Conservation (phyloP, 345 rosid species). For the Arabis alpina region DNA sequence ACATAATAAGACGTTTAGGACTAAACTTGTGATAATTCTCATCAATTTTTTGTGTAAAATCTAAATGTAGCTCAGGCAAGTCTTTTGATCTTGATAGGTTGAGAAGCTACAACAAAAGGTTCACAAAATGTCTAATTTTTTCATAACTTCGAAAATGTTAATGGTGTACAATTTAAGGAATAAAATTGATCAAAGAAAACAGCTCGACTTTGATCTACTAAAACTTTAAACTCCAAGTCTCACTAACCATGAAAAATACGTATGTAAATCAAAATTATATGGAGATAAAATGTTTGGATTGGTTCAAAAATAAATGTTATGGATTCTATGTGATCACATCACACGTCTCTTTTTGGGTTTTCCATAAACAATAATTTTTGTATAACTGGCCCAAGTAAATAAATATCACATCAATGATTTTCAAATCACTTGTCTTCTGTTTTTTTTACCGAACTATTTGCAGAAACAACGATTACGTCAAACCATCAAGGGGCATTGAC, state of each 20-base stretch:
- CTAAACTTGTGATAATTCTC: constrained; percentile 22
- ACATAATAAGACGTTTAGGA: constrained; percentile 36
- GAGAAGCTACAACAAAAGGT: too few species aligned
- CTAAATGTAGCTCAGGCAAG: constrained; percentile 26
- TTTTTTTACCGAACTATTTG: background rate
- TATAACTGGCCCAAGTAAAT: constrained; percentile 10
- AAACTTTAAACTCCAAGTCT: too few species aligned
- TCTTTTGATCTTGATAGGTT: background rate
- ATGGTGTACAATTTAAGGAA: too few species aligned
- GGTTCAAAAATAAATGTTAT: too few species aligned
- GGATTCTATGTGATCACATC: background rate
- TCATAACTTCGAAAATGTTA: too few species aligned
- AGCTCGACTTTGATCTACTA: too few species aligned
- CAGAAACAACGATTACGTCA: constrained; percentile 1
- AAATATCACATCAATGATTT: background rate
- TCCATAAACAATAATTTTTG: constrained; percentile 13
- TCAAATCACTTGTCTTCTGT: background rate
- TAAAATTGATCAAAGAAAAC: too few species aligned
- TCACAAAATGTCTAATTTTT: too few species aligned
- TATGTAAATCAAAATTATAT: too few species aligned
- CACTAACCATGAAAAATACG: too few species aligned
- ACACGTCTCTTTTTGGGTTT: constrained; percentile 9
- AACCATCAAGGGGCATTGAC: background rate
- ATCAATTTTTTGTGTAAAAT: constrained; percentile 36
- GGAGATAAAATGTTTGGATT: too few species aligned